A percentile compares a stretch with the other conserved stretches of the same genome.
Conservation (phyloP, 345 rosid species). For the Brassica napus region DNA sequence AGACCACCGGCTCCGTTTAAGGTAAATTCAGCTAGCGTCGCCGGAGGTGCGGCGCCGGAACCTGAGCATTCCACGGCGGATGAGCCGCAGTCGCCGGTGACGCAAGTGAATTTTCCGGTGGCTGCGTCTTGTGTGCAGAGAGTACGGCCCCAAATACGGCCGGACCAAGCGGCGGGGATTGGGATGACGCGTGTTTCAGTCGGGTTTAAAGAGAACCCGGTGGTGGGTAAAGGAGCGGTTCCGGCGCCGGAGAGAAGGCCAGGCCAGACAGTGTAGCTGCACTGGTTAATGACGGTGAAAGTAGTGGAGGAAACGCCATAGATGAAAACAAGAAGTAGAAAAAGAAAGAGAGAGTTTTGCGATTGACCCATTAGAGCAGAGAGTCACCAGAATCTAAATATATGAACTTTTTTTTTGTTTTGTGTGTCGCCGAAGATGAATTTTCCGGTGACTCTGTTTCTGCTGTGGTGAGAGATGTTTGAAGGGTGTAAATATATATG, state of each 20-base stretch:
- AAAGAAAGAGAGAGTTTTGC: conserved; percentile 23
- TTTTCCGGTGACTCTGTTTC: conserved; percentile 36
- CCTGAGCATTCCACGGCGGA: conserved; percentile 54
- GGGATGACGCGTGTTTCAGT: conserved; percentile 41
- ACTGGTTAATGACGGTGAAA: conserved; percentile 55
- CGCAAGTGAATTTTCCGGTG: conserved; percentile 59
- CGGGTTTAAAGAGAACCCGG: conserved; percentile 59
- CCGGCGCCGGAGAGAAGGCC: conserved; percentile 66
- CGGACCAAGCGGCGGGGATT: conserved; percentile 62
- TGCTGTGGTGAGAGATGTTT: conserved; percentile 1
- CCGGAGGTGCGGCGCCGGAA: conserved; percentile 56
- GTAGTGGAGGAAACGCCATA: conserved; percentile 35
- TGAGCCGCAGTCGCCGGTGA: conserved; percentile 65
- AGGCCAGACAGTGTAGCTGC: conserved; percentile 68
- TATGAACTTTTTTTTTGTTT: neutral
- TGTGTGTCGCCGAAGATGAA: conserved; percentile 8
- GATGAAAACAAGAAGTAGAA: conserved; percentile 5
- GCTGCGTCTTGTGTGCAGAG: conserved; percentile 53
- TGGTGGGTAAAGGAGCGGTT: conserved; percentile 49
- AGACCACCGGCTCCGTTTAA: conserved; percentile 50
- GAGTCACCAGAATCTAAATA: conserved; percentile 34
- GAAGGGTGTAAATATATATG: conserved; percentile 10
- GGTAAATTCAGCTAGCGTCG: conserved; percentile 61
- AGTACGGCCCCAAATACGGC: conserved; percentile 74
- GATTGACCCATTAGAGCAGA: conserved; percentile 37